These are phyloP conservation scores for Microbotryum scabiosae DNA, from an alignment of 1,284 basidiomycete genomes.

Conservation along the genomic window DNA sequence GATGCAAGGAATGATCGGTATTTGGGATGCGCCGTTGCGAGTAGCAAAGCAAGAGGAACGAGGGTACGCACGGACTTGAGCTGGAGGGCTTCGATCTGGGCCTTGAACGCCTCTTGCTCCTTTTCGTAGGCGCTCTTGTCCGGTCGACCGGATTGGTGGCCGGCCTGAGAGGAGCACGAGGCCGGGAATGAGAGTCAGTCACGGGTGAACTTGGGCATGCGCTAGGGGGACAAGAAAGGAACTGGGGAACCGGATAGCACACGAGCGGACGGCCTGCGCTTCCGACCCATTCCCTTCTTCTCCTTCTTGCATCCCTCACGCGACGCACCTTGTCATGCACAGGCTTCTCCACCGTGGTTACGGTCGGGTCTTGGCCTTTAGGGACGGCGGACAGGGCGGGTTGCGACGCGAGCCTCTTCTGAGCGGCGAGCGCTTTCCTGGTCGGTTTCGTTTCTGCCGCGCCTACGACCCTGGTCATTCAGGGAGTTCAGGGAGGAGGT, in stretches of 20 bases:
- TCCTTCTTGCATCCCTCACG: too few species aligned
- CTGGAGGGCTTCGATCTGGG: slow-evolving; percentile 73
- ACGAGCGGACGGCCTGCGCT: too few species aligned
- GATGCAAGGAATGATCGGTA: slow-evolving; percentile 1
- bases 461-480: too few species aligned
- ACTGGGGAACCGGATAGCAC: not conserved
- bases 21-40: not conserved
- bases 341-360: slow-evolving; percentile 3
- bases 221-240: not conserved
- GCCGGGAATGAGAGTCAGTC: not conserved
- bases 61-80: slow-evolving; percentile 59
- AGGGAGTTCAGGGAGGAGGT: too few species aligned
- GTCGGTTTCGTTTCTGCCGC: not conserved
- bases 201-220: not conserved
- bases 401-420: not conserved
- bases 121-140: slow-evolving; percentile 24
- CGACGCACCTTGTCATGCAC: too few species aligned
- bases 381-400: too few species aligned
- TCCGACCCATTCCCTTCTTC: too few species aligned
- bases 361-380: slow-evolving; percentile 4
- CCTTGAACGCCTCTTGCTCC: slow-evolving; percentile 73
- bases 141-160: slow-evolving; percentile 10
- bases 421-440: not conserved
- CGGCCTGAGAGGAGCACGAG: slow-evolving; percentile 4
- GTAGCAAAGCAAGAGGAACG: not conserved